These are phyloP conservation scores for sunflower (Helianthus annuus) DNA, from an alignment of 129 eudicot genomes.

Conservation along the genomic window DNA sequence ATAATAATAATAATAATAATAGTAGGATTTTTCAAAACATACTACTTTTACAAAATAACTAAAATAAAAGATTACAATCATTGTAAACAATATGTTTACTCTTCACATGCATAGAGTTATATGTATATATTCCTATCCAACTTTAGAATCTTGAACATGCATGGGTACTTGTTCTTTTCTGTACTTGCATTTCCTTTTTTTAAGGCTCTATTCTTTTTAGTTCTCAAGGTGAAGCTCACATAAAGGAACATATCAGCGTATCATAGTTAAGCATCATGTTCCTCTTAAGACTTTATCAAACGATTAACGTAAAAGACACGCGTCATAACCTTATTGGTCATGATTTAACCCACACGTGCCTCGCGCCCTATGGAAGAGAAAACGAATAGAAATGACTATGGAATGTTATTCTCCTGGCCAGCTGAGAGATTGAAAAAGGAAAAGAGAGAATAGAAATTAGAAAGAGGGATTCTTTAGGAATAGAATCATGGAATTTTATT, in stretches of 20 bases:
- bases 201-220: slow-evolving; percentile 35
- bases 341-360: slow-evolving; percentile 36
- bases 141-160: slow-evolving; percentile 49
- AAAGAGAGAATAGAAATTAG: slow-evolving; percentile 36
- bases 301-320: slow-evolving; percentile 28
- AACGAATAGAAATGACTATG: slow-evolving; percentile 64
- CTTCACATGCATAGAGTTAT: slow-evolving; percentile 14
- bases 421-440: slow-evolving; percentile 32
- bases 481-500: slow-evolving; percentile 74
- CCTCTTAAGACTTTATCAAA: slow-evolving; percentile 35
- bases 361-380: slow-evolving; percentile 36
- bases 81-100: slow-evolving; percentile 4
- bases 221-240: slow-evolving; percentile 45
- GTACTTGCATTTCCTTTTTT: slow-evolving; percentile 40
- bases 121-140: slow-evolving; percentile 35
- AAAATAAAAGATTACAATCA: not conserved
- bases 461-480: slow-evolving; percentile 43
- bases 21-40: not conserved
- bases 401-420: slow-evolving; percentile 50
- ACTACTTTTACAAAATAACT: not conserved
- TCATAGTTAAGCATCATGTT: slow-evolving; percentile 45
- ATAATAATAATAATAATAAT: not conserved
- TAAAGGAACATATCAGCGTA: slow-evolving; percentile 36
- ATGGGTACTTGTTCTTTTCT: slow-evolving; percentile 38
- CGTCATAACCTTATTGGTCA: slow-evolving; percentile 21